These are phyloP conservation scores for Gossypium turneri DNA, from an alignment of 345 rosid species.

Conservation along the genomic window DNA sequence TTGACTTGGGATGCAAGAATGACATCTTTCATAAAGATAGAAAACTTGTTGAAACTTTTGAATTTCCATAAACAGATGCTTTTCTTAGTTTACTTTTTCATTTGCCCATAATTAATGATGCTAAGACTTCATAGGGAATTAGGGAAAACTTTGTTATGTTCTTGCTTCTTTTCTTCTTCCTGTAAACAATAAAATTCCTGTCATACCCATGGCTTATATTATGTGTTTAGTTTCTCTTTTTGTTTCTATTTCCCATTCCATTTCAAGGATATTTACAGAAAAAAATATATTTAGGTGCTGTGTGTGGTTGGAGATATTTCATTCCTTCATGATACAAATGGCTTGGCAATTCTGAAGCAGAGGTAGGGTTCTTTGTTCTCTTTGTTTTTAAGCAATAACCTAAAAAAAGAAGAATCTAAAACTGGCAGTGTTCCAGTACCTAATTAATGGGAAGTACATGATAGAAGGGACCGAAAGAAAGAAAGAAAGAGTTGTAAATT, in stretches of 20 bases:
- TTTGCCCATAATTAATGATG: background rate
- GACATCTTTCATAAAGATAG: background rate
- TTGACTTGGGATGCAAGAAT: background rate
- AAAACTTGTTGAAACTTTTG: background rate
- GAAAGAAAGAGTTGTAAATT: background rate
- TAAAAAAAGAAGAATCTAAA: background rate
- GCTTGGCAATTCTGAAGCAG: constrained; percentile 69
- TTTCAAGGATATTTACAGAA: background rate
- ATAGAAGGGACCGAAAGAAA: background rate
- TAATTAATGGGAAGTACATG: background rate
- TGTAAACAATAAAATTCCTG: background rate
- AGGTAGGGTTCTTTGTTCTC: constrained; percentile 39
- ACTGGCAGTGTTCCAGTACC: background rate
- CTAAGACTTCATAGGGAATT: background rate
- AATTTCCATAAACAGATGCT: background rate
- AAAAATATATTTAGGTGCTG: constrained; percentile 44
- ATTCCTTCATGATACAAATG: constrained; percentile 96
- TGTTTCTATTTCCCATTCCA: background rate
- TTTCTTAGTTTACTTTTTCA: background rate
- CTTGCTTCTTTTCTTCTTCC: background rate
- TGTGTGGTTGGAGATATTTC: constrained; percentile 87
- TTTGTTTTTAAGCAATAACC: background rate
- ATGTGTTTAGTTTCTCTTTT: background rate
- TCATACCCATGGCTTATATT: background rate
- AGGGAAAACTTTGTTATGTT: background rate